These are phyloP conservation scores for Trametes cingulata DNA, from an alignment of 768 basidiomycete genomes.

Conservation along the genomic window DNA sequence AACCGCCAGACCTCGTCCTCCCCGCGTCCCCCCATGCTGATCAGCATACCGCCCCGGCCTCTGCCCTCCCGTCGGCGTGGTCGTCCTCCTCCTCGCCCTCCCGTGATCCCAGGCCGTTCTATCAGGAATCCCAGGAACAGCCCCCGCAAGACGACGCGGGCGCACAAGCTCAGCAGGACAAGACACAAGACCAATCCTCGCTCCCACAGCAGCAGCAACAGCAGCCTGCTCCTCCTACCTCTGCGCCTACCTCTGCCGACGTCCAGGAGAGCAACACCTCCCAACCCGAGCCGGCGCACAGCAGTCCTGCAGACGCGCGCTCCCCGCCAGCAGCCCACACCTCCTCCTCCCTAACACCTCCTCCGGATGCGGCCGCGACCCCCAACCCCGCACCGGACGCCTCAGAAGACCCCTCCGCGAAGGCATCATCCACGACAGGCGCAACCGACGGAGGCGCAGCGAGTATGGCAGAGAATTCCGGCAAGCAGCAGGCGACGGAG, in stretches of 20 bases:
- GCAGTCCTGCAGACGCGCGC: constrained; percentile 23
- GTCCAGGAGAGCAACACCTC: constrained; percentile 18
- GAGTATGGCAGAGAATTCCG: constrained; percentile 36
- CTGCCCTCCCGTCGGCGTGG: constrained; percentile 25
- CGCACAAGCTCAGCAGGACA: constrained; percentile 9
- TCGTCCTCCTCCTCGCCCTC: constrained; percentile 30
- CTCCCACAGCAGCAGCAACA: constrained; percentile 10
- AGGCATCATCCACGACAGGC: no score
- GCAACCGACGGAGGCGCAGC: constrained; percentile 20
- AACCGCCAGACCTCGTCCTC: constrained; percentile 25
- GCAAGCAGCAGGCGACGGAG: constrained; percentile 37
- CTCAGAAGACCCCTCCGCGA: constrained; percentile 16
- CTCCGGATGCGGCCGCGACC: constrained; percentile 24
- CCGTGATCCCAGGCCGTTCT: constrained; percentile 25
- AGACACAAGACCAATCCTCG: background rate
- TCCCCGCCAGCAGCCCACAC: constrained; percentile 27
- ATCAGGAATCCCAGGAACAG: constrained; percentile 24
- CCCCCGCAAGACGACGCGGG: constrained; percentile 1
- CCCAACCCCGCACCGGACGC: constrained; percentile 16
- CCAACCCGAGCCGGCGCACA: constrained; percentile 20
- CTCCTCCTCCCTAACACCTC: constrained; percentile 32
- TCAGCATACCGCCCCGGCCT: constrained; percentile 24
- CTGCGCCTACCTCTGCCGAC: constrained; percentile 17
- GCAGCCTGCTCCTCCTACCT: constrained; percentile 3
- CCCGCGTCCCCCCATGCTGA: constrained; percentile 29